Base-by-base conservation (phyloP, 148 eudicot species). In the Salicornia ramosissima region DNA sequence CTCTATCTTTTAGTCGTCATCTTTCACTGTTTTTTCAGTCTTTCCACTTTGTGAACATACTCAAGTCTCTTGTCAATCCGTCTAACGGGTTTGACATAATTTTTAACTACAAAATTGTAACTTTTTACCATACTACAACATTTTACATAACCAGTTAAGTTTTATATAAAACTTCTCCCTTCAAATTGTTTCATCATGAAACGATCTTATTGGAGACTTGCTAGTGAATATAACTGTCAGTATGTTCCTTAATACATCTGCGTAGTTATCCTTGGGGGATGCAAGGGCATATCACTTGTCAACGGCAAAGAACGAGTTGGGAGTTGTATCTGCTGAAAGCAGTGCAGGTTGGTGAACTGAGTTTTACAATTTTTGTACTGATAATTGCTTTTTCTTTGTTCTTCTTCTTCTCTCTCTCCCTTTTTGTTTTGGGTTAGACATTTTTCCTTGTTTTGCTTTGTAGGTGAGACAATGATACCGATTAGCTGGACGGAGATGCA, bases 401-500 rank as follows among this genome's bases (percentile, higher is more conserved):
- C 11, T 52, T 28, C 40, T 40, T 40, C 50, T 3, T 63, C 11
- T 8, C 8, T 40, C 43, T 14, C 30, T 15, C 16, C 14, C 18
- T 24, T 40, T n/a, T 12, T 36, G 34, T 28, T 14, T 14, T 12
- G 8, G 6, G 16, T 56, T 56, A 33, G 28, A 14, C 19, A 10
- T 71, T 18, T 33, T 72, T 31, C 55, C 31, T 28, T 25, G 45
- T 33, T 31, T 36, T 63, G 64, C 42, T 21, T 36, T 73, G 52
- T 76, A 95, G 99, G 99, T 77, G 96, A 80, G 52, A 77, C 81
- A 16, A 91, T 95, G 99, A 81, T 91, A 65, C 99, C 99, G 18
- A 83, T 95, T 31, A 95, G 97, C 79, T 95, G 99, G 99, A 91
- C 99, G 11, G 99, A 95, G 81, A 91, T 95, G 99, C 97, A 95